Evolutionary conservation across 1,284 basidiomycete genomes (phyloP).

Genomic region (Ustilago lituana): DNA sequence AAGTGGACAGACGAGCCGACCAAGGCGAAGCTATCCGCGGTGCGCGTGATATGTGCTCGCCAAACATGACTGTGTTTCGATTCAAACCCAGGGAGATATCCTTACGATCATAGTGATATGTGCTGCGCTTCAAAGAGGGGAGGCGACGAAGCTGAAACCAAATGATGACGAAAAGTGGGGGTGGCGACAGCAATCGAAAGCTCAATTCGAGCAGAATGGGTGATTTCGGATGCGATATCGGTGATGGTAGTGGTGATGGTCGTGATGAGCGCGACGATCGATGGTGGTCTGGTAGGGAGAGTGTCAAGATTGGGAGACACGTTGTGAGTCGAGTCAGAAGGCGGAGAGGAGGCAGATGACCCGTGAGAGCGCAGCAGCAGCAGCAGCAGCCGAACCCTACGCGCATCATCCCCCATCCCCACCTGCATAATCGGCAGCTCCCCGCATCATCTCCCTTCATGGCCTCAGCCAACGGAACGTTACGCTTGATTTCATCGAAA

Average conservation of each 20-base stretch:
- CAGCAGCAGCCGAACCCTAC: background rate
- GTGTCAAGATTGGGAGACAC: background rate
- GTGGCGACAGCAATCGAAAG: background rate
- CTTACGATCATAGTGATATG: slow-evolving; percentile 35
- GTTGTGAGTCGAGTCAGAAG: background rate
- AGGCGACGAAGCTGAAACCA: background rate
- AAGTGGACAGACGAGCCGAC: slow-evolving; percentile 42
- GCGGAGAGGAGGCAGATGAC: slow-evolving; percentile 1
- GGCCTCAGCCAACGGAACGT: slow-evolving; percentile 1
- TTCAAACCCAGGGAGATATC: slow-evolving; percentile 21
- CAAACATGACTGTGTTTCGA: slow-evolving; percentile 24
- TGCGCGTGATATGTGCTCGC: slow-evolving; percentile 25
- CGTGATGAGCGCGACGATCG: slow-evolving; percentile 1
- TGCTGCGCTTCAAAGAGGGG: background rate
- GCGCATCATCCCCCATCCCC: too few species aligned
- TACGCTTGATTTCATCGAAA: too few species aligned
- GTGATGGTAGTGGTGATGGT: too few species aligned
- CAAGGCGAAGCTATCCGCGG: slow-evolving; percentile 39
- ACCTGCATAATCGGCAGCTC: background rate
- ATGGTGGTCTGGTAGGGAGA: slow-evolving; percentile 1
- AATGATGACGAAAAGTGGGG: background rate
- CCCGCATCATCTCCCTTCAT: slow-evolving; percentile 4
- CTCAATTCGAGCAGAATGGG: too few species aligned
- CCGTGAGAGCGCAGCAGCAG: too few species aligned
- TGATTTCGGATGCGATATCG: too few species aligned